These are phyloP conservation scores for Galerina sulciceps DNA, from an alignment of 768 basidiomycete genomes.

Conservation along the genomic window DNA sequence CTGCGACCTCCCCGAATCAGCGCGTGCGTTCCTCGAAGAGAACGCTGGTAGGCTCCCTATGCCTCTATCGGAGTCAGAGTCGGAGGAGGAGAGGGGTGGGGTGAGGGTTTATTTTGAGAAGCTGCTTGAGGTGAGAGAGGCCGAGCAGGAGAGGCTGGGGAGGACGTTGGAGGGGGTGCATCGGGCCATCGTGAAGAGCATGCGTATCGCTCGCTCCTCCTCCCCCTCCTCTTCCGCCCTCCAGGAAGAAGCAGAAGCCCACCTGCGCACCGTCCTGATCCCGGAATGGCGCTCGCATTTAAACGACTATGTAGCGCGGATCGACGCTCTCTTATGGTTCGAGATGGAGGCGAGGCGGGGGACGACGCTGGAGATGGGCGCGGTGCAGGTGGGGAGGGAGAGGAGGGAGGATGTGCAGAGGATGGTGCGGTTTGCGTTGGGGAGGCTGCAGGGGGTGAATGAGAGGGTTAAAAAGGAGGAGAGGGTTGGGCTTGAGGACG, in stretches of 20 bases:
- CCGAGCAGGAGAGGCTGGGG: constrained; percentile 2
- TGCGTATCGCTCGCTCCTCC: background rate
- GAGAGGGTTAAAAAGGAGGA: constrained; percentile 8
- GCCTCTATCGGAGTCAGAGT: background rate
- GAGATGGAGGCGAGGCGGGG: constrained; percentile 6
- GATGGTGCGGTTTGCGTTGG: constrained; percentile 9
- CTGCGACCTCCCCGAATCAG: constrained; percentile 4
- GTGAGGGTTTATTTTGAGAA: background rate
- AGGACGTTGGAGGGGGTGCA: constrained; percentile 10
- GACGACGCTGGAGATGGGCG: background rate
- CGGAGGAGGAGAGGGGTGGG: background rate
- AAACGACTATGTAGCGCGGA: constrained; percentile 9
- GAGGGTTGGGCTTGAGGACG: background rate
- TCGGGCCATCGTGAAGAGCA: constrained; percentile 4
- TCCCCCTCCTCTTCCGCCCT: background rate
- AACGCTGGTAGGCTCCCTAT: background rate
- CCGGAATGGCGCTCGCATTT: constrained; percentile 17
- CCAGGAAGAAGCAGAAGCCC: background rate
- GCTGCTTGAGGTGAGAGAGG: background rate
- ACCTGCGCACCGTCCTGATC: constrained; percentile 4
- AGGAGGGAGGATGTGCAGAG: constrained; percentile 3
- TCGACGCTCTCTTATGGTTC: constrained; percentile 18
- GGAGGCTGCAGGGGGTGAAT: constrained; percentile 6
- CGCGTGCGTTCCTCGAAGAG: constrained; percentile 5
- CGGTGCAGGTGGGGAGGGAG: background rate